Conservation (phyloP, 768 basidiomycete genomes). For the Dioszegia hungarica region DNA sequence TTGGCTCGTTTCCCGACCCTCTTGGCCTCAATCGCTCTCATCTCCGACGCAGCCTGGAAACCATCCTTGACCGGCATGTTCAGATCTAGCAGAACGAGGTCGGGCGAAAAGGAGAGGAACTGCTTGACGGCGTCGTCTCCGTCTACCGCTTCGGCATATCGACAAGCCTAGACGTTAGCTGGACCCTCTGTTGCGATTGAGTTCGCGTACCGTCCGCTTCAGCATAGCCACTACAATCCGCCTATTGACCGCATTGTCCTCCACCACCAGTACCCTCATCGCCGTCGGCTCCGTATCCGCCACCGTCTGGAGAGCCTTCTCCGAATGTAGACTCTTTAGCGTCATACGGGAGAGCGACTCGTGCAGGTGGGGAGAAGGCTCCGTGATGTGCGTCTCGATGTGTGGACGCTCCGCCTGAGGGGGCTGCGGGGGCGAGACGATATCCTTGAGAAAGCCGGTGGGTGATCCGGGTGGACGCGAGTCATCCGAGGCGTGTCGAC, state of each 20-base stretch:
- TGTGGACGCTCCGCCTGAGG: not conserved
- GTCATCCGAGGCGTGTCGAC: no score
- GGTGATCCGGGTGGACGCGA: not conserved
- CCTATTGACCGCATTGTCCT: conserved; percentile 43
- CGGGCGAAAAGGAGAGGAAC: conserved; percentile 30
- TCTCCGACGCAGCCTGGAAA: conserved; percentile 40
- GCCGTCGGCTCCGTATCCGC: not conserved
- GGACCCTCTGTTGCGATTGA: no score
- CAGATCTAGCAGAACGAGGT: conserved; percentile 40
- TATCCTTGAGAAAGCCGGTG: not conserved
- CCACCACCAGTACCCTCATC: conserved; percentile 41
- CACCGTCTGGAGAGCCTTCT: not conserved
- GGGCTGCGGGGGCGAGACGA: not conserved
- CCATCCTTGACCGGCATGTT: conserved; percentile 48
- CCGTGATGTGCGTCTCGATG: not conserved
- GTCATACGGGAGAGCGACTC: not conserved
- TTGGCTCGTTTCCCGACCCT: conserved; percentile 9
- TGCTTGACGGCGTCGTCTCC: conserved; percentile 36
- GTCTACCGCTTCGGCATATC: conserved; percentile 40
- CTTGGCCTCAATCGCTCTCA: conserved; percentile 32
- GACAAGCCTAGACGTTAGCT: conserved; percentile 16
- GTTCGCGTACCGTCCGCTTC: conserved; percentile 1
- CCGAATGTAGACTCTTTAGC: not conserved
- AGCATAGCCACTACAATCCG: conserved; percentile 36
- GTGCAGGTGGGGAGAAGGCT: not conserved